Percentiles rank a stretch among this genome's conserved stretches.
Evolutionary conservation across 2,329 filamentous ascomycete genomes (phyloP).

Genomic region (Dactylellina haptotyla): DNA sequence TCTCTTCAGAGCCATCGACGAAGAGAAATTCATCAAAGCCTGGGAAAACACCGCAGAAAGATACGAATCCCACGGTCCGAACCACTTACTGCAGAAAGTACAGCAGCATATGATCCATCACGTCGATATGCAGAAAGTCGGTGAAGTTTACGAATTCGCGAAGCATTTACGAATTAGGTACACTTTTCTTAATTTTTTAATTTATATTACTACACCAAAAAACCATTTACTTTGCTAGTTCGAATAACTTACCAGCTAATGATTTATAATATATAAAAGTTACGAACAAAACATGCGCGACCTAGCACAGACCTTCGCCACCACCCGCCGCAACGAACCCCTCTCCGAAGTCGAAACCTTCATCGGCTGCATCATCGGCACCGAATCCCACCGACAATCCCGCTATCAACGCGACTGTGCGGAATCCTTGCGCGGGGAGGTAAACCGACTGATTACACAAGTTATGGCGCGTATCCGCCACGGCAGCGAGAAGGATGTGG

Average conservation of each 20-base stretch:
- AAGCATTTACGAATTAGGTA: conserved; percentile 21
- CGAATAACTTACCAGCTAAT: too few relatives aligned
- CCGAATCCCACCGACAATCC: conserved; percentile 62
- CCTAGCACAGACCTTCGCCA: conserved; percentile 64
- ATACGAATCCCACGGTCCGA: conserved; percentile 27
- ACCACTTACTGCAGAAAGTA: conserved; percentile 59
- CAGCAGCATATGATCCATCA: conserved; percentile 62
- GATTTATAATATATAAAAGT: conserved; percentile 60
- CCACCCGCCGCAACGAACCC: conserved; percentile 60
- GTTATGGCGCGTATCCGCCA: conserved; percentile 64
- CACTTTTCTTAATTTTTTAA: conserved; percentile 3
- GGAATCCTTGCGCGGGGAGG: conserved; percentile 63
- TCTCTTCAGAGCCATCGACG: conserved; percentile 78
- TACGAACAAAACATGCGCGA: conserved; percentile 67
- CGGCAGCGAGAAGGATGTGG: conserved; percentile 59
- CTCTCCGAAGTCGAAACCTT: conserved; percentile 69
- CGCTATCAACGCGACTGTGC: conserved; percentile 63
- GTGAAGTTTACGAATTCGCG: conserved; percentile 59
- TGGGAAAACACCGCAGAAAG: conserved; percentile 35
- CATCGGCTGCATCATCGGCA: conserved; percentile 67
- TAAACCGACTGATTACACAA: conserved; percentile 62
- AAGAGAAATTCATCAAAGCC: conserved; percentile 69
- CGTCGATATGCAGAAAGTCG: conserved; percentile 60
- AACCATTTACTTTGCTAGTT: conserved; percentile 40
- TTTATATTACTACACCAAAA: conserved; percentile 22